Evolutionary conservation across 2,329 filamentous ascomycete genomes (phyloP), one percentile per base, ranked within the genome.

Genomic region (Sarocladium brachiariae): DNA sequence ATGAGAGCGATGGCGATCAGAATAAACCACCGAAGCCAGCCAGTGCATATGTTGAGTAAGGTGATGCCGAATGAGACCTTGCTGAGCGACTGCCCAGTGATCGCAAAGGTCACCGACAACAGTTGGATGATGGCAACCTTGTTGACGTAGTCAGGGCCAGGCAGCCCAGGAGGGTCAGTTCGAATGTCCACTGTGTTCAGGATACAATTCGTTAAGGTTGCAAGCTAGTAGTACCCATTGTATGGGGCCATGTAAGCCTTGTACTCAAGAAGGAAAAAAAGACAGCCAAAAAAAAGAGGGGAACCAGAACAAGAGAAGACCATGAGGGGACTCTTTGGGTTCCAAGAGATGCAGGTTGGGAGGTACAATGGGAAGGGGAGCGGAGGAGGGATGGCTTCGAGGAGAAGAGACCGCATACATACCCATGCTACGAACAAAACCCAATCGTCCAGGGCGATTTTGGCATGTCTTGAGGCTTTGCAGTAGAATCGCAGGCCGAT

Each of bases 1-100:
- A 57, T 51, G 2, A 51, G 51, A 18, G 56, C 30, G 41, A 59
- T 54, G 45, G 58, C 50, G 52, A 54, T 51, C 59, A 58, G 60
- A 23, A 61, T 35, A n/a, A 57, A 23, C 4, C 25, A 11, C 41
- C 46, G 52, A 47, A 57, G 55, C 51, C 54, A 53, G 13, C 53
- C 49, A 10, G 52, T 51, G 19, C 34, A 48, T 9, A 52, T 49
- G 14, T 55, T 46, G 39, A 61, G 53, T 18, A 62, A 52, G 18
- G 60, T 59, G 18, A 61, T 38, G 19, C 56, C 57, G 43, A 65
- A 61, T 1, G 62, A 63, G 2, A 58, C 59, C 52, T 65, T 65
- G 53, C 59, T 59, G 55, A 54, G 59, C 2, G 57, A 53, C n/a
- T 39, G 33, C 19, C 47, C 39, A 23, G 50, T 38, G 13, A 43